Conservation (phyloP, 371 early-diverging fungal species). For the Mucor racemosus region DNA sequence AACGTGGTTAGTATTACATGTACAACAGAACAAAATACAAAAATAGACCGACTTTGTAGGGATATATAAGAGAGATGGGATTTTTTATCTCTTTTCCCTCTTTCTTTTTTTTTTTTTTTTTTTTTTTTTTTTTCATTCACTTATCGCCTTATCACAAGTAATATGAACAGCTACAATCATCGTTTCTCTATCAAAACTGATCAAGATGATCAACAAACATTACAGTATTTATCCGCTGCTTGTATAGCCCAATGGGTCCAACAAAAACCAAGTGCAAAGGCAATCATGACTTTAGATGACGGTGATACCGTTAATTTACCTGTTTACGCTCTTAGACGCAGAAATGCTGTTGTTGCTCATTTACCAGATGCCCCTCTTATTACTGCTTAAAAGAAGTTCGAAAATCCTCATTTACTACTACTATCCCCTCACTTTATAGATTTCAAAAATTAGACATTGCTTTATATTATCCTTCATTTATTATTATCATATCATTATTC, state of each 20-base stretch:
- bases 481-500: background rate
- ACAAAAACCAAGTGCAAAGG: conserved; percentile 35
- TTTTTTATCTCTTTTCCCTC: background rate
- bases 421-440: background rate
- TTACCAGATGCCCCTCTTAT: conserved; percentile 43
- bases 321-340: conserved; percentile 44
- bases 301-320: conserved; percentile 44
- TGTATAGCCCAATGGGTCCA: conserved; percentile 36
- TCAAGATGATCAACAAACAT: conserved; percentile 21
- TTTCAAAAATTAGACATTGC: background rate
- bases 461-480: background rate
- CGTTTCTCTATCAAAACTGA: conserved; percentile 37
- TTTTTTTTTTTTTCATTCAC: background rate
- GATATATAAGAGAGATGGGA: conserved; percentile 4
- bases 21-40: background rate
- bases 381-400: conserved; percentile 18
- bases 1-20: conserved; percentile 14
- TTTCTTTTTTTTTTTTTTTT: conserved; percentile 4
- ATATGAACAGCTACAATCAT: conserved; percentile 19
- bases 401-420: background rate
- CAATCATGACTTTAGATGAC: conserved; percentile 38
- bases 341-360: conserved; percentile 47
- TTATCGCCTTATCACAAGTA: background rate
- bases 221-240: conserved; percentile 33
- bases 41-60: conserved; percentile 5